phyloP scores from a whole-genome alignment of 352 stramenopile species.

The Pythium periplocum region DNA sequence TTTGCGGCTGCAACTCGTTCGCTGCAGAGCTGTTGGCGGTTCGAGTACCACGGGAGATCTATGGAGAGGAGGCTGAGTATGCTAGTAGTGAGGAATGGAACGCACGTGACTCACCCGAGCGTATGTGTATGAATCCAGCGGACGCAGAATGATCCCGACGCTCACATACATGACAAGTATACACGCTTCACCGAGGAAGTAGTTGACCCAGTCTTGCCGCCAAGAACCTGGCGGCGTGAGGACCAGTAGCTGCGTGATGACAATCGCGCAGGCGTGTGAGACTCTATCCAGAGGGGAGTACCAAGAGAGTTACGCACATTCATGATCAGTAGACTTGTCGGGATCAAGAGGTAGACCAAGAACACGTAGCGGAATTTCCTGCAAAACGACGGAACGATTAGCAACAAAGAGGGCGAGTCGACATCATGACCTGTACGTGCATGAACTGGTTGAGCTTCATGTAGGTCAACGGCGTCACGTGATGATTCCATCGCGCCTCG shows the following conservation, averaged over 20 bases:
- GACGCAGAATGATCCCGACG: constrained; percentile 36
- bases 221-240: constrained; percentile 46
- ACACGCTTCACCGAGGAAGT: constrained; percentile 37
- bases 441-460: constrained; percentile 73
- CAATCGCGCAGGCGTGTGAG: background rate
- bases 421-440: constrained; percentile 16
- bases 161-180: constrained; percentile 38
- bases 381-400: constrained; percentile 3
- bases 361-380: constrained; percentile 58
- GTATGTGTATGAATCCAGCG: constrained; percentile 51
- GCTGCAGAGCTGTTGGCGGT: too few relatives aligned
- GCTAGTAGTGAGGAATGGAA: too few relatives aligned
- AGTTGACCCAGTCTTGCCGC: constrained; percentile 59
- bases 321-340: constrained; percentile 50
- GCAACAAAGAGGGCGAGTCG: background rate
- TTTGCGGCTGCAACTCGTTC: too few relatives aligned
- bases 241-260: constrained; percentile 35
- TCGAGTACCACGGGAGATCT: too few relatives aligned
- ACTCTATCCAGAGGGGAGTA: background rate
- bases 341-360: constrained; percentile 46
- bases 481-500: constrained; percentile 52
- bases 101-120: constrained; percentile 17
- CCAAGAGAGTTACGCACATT: constrained; percentile 21
- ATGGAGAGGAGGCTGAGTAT: too few relatives aligned
- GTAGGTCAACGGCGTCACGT: constrained; percentile 51